Evolutionary conservation across 2,329 filamentous ascomycete genomes (phyloP).

Genomic region (Geosmithia morbida): DNA sequence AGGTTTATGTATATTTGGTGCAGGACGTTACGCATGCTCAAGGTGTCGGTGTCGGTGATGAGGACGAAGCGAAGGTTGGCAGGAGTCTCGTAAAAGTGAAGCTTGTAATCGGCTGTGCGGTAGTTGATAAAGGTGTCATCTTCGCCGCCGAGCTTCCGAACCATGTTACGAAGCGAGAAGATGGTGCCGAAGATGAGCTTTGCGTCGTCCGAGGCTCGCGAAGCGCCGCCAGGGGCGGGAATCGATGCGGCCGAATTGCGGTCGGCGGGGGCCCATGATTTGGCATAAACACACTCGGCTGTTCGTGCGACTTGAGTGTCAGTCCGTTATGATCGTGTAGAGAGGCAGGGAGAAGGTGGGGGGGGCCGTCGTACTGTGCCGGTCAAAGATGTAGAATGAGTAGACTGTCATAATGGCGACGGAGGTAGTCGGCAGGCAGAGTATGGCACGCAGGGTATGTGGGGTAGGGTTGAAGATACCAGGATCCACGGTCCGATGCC

Average conservation of each 20-base stretch:
- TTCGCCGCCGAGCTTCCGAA: conserved; percentile 81
- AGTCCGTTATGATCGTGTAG: not conserved
- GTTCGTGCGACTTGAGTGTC: conserved; percentile 3
- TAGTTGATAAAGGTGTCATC: conserved; percentile 94
- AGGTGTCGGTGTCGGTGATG: conserved; percentile 78
- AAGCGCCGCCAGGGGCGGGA: conserved; percentile 9
- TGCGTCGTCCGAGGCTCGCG: conserved; percentile 57
- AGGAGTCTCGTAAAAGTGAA: conserved; percentile 98
- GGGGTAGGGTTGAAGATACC: not conserved
- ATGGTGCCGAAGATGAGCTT: conserved; percentile 96
- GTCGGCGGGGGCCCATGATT: conserved; percentile 56
- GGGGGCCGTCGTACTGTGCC: conserved; percentile 57
- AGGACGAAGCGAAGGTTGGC: conserved; percentile 94
- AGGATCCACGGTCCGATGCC: not conserved
- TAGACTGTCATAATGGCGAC: conserved; percentile 68
- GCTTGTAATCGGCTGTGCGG: conserved; percentile 87
- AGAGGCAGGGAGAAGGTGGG: not conserved
- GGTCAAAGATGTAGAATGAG: conserved; percentile 97
- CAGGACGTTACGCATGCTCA: conserved; percentile 84
- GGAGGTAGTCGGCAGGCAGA: not conserved
- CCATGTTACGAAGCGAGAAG: conserved; percentile 94
- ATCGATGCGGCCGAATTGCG: conserved; percentile 20
- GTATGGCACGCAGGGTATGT: not conserved
- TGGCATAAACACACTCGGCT: conserved; percentile 97
- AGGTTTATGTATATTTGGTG: conserved; percentile 98